Evolutionary conservation across 139 green algal species (phyloP), one percentile per base, ranked within the genome.

Genomic region (Coelastrella sp.): DNA sequence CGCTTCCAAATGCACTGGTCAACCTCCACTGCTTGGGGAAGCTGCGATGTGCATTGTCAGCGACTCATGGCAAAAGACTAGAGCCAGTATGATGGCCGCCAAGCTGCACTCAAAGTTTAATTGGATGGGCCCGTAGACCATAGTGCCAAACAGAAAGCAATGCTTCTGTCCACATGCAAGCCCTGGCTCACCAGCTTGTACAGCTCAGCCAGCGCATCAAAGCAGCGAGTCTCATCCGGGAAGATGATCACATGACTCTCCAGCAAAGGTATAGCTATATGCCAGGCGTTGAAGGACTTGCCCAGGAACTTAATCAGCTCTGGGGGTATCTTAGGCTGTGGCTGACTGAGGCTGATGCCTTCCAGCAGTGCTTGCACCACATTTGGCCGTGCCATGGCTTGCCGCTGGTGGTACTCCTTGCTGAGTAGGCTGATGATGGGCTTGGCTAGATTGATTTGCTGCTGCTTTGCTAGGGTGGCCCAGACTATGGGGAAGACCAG

Each of bases 231-330:
- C 84, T 99, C 98, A 78, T 95, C 80, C 17, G 97, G 98, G 93
- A 99, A 99, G 57, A 99, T 96, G 58, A 97, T 94, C 23, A 99
- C 96, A 90, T 99, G 98, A 73, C 90, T 96, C 94, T 99, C 98
- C 66, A 99, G 94, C 86, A 99, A 95, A 19, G 96, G 95, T 32
- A 99, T 98, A 73, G 98, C 96, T 65, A 98, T 98, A 92, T 99
- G 97, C 98, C 98, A 99, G 20, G 97, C 96, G 89, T 98, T 98
- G 95, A 97, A 99, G 61, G 95, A 98, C 80, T 98, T 98, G 75
- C 98, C 98, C 88, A 99, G 95, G 95, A 98, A 99, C 91, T 98
- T 98, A 90, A 99, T 99, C 58, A 99, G 96, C 95, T 99, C 98
- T 4, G 95, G 95, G 2, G 98, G 97, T 76, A 99, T 97, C 95